Evolutionary conservation across 2,329 filamentous ascomycete genomes (phyloP).

Genomic region (Truncatella angustata): DNA sequence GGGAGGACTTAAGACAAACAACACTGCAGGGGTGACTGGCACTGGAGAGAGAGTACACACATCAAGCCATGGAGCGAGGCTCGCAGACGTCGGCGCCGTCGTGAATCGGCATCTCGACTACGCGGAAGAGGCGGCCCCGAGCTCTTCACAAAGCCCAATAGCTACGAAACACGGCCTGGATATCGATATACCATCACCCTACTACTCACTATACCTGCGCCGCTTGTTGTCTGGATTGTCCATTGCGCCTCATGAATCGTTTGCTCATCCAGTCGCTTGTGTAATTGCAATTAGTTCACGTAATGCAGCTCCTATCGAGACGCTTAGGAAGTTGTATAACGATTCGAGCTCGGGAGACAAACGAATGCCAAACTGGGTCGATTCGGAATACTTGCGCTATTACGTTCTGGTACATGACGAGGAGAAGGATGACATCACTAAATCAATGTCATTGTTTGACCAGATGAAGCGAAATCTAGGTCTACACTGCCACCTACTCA

Average conservation of each 20-base stretch:
- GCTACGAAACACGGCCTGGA: constrained; percentile 42
- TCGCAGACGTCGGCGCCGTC: constrained; percentile 74
- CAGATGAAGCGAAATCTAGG: constrained; percentile 99
- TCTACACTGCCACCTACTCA: constrained; percentile 87
- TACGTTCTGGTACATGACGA: constrained; percentile 97
- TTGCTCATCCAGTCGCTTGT: constrained; percentile 90
- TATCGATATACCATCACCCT: constrained; percentile 63
- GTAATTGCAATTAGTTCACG: constrained; percentile 93
- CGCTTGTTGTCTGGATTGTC: constrained; percentile 78
- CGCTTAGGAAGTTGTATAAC: constrained; percentile 78
- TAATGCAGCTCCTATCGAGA: constrained; percentile 80
- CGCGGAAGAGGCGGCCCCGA: constrained; percentile 60
- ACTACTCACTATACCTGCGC: constrained; percentile 82
- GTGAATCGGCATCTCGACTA: constrained; percentile 77
- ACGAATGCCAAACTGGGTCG: constrained; percentile 78
- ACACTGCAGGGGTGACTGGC: constrained; percentile 10
- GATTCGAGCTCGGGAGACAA: constrained; percentile 77
- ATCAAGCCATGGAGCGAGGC: constrained; percentile 33
- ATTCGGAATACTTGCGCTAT: constrained; percentile 89
- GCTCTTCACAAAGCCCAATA: constrained; percentile 33
- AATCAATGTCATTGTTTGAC: constrained; percentile 88
- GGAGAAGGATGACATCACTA: constrained; percentile 86
- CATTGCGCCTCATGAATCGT: constrained; percentile 83
- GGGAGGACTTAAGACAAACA: constrained; percentile 26
- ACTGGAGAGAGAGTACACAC: neutral